phyloP scores from a whole-genome alignment of 306 rosid genomes.

The Castanea sativa region DNA sequence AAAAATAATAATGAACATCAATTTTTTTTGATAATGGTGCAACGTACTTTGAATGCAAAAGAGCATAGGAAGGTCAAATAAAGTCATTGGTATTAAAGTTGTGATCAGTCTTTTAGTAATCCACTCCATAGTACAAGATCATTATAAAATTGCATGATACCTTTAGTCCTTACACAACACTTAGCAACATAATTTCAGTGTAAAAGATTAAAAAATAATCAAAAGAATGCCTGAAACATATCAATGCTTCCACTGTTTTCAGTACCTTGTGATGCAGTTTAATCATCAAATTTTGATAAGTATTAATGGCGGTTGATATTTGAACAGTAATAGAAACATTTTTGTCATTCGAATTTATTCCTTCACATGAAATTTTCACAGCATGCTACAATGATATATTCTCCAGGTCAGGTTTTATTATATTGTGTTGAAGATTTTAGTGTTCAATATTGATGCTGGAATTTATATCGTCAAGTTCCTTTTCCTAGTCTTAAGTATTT shows the following conservation, averaged over 20 bases:
- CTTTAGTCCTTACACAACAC: no score
- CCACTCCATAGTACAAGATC: no score
- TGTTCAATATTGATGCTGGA: not conserved
- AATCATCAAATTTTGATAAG: not conserved
- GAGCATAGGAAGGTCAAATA: no score
- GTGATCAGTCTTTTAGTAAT: no score
- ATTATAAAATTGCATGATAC: no score
- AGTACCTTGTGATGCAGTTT: not conserved
- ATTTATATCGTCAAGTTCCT: not conserved
- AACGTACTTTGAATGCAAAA: no score
- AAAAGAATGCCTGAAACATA: no score
- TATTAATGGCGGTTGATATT: not conserved
- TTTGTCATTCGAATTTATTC: not conserved
- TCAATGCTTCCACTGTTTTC: not conserved
- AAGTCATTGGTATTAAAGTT: no score
- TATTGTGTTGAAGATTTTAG: not conserved
- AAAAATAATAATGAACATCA: no score
- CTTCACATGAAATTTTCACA: not conserved
- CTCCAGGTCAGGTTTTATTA: slow-evolving; percentile 11
- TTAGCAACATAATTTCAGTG: no score
- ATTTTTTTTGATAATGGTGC: no score
- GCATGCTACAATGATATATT: slow-evolving; percentile 2
- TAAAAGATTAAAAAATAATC: no score
- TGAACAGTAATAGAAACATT: not conserved
- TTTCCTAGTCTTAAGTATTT: not conserved